phyloP scores from a whole-genome alignment of 805 yeast species.

The Priceomyces medius region DNA sequence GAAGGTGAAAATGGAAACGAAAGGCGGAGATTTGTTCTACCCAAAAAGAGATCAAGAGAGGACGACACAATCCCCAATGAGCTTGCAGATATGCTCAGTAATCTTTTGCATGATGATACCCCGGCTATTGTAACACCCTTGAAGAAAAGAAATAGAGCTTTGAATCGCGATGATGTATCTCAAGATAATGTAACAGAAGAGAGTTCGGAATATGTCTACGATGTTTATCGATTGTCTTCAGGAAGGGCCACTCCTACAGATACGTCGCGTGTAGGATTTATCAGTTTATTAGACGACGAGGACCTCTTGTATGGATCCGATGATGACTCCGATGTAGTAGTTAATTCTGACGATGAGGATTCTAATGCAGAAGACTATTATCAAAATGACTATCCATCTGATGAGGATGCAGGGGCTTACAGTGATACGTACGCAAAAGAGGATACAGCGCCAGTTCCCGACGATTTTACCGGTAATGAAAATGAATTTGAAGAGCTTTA shows the following conservation, averaged over 20 bases:
- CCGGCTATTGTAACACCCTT: constrained; percentile 1
- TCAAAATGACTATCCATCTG: constrained; percentile 92
- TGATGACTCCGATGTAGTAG: constrained; percentile 34
- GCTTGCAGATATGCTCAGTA: constrained; percentile 71
- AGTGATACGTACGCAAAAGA: constrained; percentile 12
- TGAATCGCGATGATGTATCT: too few relatives aligned
- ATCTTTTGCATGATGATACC: constrained; percentile 47
- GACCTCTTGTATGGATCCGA: constrained; percentile 33
- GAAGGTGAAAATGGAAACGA: constrained; percentile 3
- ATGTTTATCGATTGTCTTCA: constrained; percentile 56
- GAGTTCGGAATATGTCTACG: constrained; percentile 88
- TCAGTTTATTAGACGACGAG: constrained; percentile 52
- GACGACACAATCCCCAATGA: constrained; percentile 52
- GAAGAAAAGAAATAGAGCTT: neutral
- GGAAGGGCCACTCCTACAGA: constrained; percentile 45
- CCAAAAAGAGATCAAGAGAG: constrained; percentile 30
- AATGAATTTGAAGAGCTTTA: constrained; percentile 5
- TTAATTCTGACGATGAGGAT: constrained; percentile 70
- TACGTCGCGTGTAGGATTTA: constrained; percentile 53
- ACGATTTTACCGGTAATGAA: constrained; percentile 1
- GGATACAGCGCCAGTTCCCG: constrained; percentile 1
- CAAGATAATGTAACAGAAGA: too few relatives aligned
- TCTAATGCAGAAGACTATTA: constrained; percentile 91
- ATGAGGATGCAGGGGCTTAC: constrained; percentile 61
- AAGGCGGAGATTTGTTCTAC: constrained; percentile 35